Evolutionary conservation across 2,329 filamentous ascomycete genomes (phyloP), one percentile per base, ranked within the genome.

Genomic region (Aspergillus sp.): DNA sequence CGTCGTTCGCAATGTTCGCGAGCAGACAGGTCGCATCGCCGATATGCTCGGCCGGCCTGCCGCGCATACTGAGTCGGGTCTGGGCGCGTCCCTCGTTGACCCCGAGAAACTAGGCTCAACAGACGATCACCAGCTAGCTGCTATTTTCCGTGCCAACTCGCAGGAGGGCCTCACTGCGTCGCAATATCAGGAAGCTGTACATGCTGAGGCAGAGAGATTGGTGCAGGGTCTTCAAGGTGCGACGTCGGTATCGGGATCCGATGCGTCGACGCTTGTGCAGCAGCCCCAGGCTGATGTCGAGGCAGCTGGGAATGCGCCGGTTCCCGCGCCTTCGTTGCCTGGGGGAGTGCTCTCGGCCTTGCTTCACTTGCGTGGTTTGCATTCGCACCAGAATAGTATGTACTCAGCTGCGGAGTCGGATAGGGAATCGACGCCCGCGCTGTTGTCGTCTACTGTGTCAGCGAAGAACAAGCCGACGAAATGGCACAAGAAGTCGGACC

Each of bases 401-500:
- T 59, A 55, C 19, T 56, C 47, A 13, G 5, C 34, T 44, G 49
- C 20, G 55, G 67, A 69, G 22, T 73, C 70, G 11, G 68, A 71
- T 24, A 67, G 63, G 33, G 70, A 71, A n/a, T 67, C 27, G 27
- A 30, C 67, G 1, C 62, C 61, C 46, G 54, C 63, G 13, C 70
- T 64, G 0, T 73, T 71, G 8, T 71, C 70, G 3, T 47, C 65
- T 3, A 66, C 66, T 0, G 74, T 72, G 0, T 71, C 73, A 1
- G 73, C 67, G 62, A 73, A 68, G 45, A 71, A 75, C 50, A 75
- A 75, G 58, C 47, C 27, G 8, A 4, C 73, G 42, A 77, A 76
- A 53, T 77, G 75, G 75, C 77, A 77, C 61, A 75, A 76, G 51
- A 77, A 77, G 44, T 53, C 71, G 8, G 11, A 30, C 9, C 27